Percentiles rank a stretch among this genome's conserved stretches.
Conservation (phyloP, 148 eudicot species). For the Fagopyrum esculentum region DNA sequence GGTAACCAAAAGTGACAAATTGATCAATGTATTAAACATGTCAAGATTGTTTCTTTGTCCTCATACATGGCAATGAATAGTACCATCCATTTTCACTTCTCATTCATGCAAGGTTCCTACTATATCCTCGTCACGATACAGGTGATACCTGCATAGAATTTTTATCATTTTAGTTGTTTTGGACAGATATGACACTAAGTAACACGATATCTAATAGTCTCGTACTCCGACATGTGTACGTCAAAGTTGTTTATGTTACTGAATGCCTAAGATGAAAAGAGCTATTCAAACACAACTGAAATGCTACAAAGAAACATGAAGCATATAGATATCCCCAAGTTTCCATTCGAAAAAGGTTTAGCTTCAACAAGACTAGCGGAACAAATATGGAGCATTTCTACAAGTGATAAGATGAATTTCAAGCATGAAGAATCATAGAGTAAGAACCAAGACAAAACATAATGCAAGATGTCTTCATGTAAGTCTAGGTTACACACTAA, state of each 20-base stretch:
- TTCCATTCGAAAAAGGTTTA: not conserved
- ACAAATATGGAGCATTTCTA: not conserved
- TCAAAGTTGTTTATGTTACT: not conserved
- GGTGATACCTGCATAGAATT: constrained; percentile 13
- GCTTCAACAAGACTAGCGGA: not conserved
- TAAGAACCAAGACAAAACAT: too few relatives aligned
- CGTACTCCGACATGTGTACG: not conserved
- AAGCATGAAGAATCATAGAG: not conserved
- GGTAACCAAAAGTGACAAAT: not conserved
- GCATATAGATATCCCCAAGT: not conserved
- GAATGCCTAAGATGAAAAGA: too few relatives aligned
- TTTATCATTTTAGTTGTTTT: not conserved
- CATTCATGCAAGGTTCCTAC: constrained; percentile 17
- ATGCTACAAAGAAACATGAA: not conserved
- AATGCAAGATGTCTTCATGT: too few relatives aligned
- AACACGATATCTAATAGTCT: not conserved
- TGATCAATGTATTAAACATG: not conserved
- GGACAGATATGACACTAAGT: not conserved
- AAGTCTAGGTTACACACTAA: too few relatives aligned
- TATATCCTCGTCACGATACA: constrained; percentile 18
- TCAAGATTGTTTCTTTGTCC: not conserved
- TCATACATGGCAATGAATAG: not conserved
- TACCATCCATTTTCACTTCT: not conserved
- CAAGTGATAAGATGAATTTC: not conserved
- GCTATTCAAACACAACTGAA: not conserved